Evolutionary conservation across 2,329 filamentous ascomycete genomes (phyloP), one percentile per base, ranked within the genome.

Genomic region (Fusarium pseudocircinatum): DNA sequence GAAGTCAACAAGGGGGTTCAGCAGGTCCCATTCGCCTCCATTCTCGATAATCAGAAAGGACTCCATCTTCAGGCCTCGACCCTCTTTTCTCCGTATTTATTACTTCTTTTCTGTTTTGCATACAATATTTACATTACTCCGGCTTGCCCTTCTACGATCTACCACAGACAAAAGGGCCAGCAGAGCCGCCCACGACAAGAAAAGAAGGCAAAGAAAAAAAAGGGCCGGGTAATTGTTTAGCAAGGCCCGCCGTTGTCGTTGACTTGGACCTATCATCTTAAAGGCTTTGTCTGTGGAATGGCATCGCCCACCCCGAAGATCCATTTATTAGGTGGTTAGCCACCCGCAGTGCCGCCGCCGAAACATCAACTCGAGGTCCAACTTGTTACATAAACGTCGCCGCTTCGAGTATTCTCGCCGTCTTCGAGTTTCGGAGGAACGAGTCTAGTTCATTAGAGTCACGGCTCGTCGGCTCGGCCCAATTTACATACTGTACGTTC

Each of bases 361-460:
- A 46, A 47, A 52, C 50, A 54, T 54, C 32, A 65, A 64, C 57
- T 52, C 44, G 24, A 47, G 36, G 40, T 46, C 43, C 43, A 53
- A 60, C n/a, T 44, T 60, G 67, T 74, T 73, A 73, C 71, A 67
- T 73, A 73, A 73, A 70, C 53, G 30, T 72, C 67, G 59, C 70
- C 70, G 70, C 42, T 60, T 67, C 49, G 70, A 74, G 68, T 46
- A 50, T 63, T 54, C 40, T 59, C 40, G 52, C 67, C 66, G 66
- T 70, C 43, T 28, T 58, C 34, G 36, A 69, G 65, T 69, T 49
- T 40, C 47, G 43, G 39, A 64, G 60, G 36, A 37, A 46, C 28
- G 24, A 42, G 36, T 47, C 39, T 46, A 65, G 47, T 26, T 42
- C 18, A 26, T n/a, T 66, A 30, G 40, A 68, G 49, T 39, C 52